phyloP scores from a whole-genome alignment of 805 yeast genomes.

The Metschnikowia continentalis region DNA sequence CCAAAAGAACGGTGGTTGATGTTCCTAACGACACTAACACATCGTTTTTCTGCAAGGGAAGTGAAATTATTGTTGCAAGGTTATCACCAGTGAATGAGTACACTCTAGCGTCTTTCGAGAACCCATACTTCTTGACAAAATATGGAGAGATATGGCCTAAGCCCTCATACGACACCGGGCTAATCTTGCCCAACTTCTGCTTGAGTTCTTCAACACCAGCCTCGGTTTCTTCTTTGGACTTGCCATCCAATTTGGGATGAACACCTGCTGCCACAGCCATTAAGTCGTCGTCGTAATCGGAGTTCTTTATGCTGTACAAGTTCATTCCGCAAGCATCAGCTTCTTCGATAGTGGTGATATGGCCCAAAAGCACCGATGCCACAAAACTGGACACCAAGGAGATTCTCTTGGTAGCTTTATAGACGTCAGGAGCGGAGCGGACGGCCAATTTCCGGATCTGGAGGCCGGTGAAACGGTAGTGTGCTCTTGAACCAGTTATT shows the following conservation, averaged over 20 bases:
- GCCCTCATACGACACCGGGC: constrained; percentile 46
- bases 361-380: constrained; percentile 65
- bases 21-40: constrained; percentile 82
- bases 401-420: constrained; percentile 55
- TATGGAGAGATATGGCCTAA: constrained; percentile 56
- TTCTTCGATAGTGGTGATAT: constrained; percentile 63
- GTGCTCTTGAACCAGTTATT: constrained; percentile 82
- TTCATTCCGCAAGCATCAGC: constrained; percentile 95
- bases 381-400: constrained; percentile 76
- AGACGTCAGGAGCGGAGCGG: constrained; percentile 47
- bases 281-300: constrained; percentile 53
- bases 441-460: constrained; percentile 74
- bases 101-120: constrained; percentile 51
- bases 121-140: constrained; percentile 62
- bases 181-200: constrained; percentile 50
- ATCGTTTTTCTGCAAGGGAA: constrained; percentile 75
- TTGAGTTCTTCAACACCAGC: constrained; percentile 40
- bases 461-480: constrained; percentile 87
- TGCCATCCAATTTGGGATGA: constrained; percentile 41
- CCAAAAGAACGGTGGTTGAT: constrained; percentile 80
- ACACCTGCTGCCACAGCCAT: constrained; percentile 52
- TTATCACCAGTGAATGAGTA: constrained; percentile 89
- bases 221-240: constrained; percentile 15
- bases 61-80: constrained; percentile 78
- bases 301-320: constrained; percentile 63